Conservation (phyloP, 805 yeast species). For the Candida dajiaensis region DNA sequence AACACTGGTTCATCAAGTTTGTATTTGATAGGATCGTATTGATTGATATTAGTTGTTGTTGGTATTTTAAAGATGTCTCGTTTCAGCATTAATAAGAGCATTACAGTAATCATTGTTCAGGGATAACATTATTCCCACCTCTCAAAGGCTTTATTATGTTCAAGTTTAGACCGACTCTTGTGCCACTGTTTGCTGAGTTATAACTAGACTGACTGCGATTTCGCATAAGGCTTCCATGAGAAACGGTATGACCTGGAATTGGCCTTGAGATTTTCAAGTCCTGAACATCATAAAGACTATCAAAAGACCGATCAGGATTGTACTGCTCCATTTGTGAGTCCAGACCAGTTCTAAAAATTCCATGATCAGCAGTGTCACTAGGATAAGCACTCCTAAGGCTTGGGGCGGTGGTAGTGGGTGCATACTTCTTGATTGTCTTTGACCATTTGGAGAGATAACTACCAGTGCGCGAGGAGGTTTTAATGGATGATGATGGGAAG, state of each 20-base stretch:
- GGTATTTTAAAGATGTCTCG: background rate
- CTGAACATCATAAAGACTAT: background rate
- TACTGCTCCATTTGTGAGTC: background rate
- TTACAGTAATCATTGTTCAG: slow-evolving; percentile 1
- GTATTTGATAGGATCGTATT: too few species aligned
- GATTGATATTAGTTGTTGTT: background rate
- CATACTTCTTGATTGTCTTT: background rate
- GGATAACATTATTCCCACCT: slow-evolving; percentile 27
- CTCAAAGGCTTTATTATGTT: slow-evolving; percentile 58
- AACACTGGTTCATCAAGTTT: too few species aligned
- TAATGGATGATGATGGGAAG: background rate
- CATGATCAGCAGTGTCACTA: background rate
- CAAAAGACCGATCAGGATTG: background rate
- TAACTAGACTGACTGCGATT: background rate
- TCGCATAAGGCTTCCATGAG: background rate
- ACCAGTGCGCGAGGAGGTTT: background rate
- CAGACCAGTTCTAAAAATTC: background rate
- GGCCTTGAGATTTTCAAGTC: background rate
- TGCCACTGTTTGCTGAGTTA: slow-evolving; percentile 1
- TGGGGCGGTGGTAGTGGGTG: background rate
- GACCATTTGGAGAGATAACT: background rate
- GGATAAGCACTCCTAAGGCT: background rate
- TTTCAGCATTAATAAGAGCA: background rate
- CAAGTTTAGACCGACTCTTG: slow-evolving; percentile 44
- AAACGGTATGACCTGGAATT: background rate